These are phyloP conservation scores for Tetracentron sinense DNA, from an alignment of 164 flowering plant genomes.

Conservation along the genomic window DNA sequence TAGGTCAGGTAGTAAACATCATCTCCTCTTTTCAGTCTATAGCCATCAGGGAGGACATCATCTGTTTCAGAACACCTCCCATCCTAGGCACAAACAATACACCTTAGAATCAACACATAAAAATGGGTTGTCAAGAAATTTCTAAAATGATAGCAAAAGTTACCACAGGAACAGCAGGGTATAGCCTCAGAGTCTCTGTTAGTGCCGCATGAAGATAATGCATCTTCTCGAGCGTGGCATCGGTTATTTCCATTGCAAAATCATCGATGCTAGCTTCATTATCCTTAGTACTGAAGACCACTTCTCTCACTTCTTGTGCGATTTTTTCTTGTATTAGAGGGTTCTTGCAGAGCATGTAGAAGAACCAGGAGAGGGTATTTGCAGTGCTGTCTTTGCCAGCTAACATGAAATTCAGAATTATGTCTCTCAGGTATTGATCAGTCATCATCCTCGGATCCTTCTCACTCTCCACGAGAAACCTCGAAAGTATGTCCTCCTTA, in stretches of 20 bases:
- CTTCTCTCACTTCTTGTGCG: slow-evolving; percentile 31
- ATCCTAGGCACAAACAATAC: slow-evolving; percentile 40
- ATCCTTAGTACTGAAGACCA: background rate
- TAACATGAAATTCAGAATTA: slow-evolving; percentile 42
- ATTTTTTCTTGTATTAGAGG: slow-evolving; percentile 48
- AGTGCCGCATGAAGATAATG: slow-evolving; percentile 78
- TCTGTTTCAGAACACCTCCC: slow-evolving; percentile 47
- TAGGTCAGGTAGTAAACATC: slow-evolving; percentile 50
- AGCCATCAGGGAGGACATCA: slow-evolving; percentile 77
- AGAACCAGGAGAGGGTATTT: slow-evolving; percentile 47
- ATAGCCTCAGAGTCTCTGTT: slow-evolving; percentile 73
- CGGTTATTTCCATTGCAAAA: slow-evolving; percentile 36
- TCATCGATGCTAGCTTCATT: slow-evolving; percentile 20
- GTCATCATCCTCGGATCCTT: slow-evolving; percentile 37
- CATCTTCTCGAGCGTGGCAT: slow-evolving; percentile 52
- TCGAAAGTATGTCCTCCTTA: slow-evolving; percentile 49
- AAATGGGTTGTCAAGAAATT: background rate
- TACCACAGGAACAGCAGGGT: slow-evolving; percentile 79
- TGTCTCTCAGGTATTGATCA: slow-evolving; percentile 45
- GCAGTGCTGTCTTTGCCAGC: slow-evolving; percentile 59
- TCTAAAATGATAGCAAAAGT: background rate
- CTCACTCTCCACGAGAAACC: slow-evolving; percentile 41
- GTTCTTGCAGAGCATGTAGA: slow-evolving; percentile 55
- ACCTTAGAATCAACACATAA: background rate
- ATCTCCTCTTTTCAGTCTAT: slow-evolving; percentile 56